A percentile compares a stretch with the other conserved stretches of the same genome.
Conservation (phyloP, 306 rosid species). For the Fragaria nilgerrensis region DNA sequence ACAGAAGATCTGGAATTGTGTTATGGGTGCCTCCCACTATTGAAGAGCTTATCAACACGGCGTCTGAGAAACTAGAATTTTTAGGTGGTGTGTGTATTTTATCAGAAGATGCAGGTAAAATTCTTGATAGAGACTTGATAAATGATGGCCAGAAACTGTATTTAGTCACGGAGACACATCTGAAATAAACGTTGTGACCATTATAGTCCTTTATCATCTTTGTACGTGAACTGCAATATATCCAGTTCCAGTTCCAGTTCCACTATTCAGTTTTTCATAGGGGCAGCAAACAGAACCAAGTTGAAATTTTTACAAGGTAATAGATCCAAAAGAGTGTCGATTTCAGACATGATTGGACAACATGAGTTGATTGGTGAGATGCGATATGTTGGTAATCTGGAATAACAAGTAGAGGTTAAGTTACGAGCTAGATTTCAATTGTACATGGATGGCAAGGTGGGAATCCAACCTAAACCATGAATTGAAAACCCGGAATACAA, state of each 20-base stretch:
- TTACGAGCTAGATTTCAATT: too few species aligned
- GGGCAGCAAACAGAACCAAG: too few species aligned
- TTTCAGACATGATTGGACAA: too few species aligned
- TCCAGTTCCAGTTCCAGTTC: not conserved
- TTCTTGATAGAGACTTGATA: conserved; percentile 63
- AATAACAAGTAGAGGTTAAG: too few species aligned
- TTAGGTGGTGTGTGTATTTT: conserved; percentile 44
- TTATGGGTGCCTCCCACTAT: conserved; percentile 70
- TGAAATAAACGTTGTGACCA: conserved; percentile 18
- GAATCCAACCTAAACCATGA: too few species aligned
- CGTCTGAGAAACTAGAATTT: conserved; percentile 49
- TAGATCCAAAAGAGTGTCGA: too few species aligned
- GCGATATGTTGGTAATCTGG: too few species aligned
- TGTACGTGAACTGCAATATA: not conserved
- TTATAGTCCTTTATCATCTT: conserved; percentile 7
- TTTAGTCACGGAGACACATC: conserved; percentile 47
- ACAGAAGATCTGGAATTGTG: conserved; percentile 65
- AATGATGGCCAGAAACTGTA: conserved; percentile 75
- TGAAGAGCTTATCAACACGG: conserved; percentile 57
- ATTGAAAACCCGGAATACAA: too few species aligned
- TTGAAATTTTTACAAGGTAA: too few species aligned
- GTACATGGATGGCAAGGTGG: too few species aligned
- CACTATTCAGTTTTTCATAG: too few species aligned
- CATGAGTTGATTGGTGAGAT: too few species aligned
- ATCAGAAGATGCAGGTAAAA: conserved; percentile 89